These are phyloP conservation scores for Myxozyma lipomycoides DNA, from an alignment of 805 yeast species.

Conservation along the genomic window DNA sequence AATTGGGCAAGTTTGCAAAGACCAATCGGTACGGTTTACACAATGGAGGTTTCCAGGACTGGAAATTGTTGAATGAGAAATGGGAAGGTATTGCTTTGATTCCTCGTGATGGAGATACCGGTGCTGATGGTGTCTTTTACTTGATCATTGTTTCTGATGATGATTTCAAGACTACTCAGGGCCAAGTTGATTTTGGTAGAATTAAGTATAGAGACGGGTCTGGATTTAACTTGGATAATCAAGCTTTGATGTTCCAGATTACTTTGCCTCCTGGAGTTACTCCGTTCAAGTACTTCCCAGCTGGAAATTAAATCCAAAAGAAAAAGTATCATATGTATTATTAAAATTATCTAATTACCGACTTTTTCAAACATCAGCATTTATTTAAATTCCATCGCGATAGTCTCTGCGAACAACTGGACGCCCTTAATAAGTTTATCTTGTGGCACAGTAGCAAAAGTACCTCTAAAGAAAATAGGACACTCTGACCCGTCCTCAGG, in stretches of 20 bases:
- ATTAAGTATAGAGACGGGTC: slow-evolving; percentile 10
- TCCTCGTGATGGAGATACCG: slow-evolving; percentile 22
- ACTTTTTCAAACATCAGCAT: background rate
- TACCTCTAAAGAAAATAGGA: slow-evolving; percentile 42
- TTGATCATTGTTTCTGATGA: slow-evolving; percentile 18
- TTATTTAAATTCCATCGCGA: slow-evolving; percentile 31
- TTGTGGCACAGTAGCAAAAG: slow-evolving; percentile 43
- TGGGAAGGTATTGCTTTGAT: slow-evolving; percentile 25
- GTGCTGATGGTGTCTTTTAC: slow-evolving; percentile 21
- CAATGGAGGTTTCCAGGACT: slow-evolving; percentile 24
- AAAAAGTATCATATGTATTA: background rate
- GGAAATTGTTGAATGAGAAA: slow-evolving; percentile 23
- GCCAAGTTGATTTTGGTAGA: slow-evolving; percentile 21
- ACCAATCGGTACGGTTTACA: slow-evolving; percentile 14
- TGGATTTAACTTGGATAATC: slow-evolving; percentile 22
- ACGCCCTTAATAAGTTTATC: slow-evolving; percentile 38
- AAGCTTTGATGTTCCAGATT: slow-evolving; percentile 20
- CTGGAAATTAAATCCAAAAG: slow-evolving; percentile 1
- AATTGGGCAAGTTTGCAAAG: slow-evolving; percentile 16
- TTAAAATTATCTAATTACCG: background rate
- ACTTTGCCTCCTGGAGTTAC: slow-evolving; percentile 10
- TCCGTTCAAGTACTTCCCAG: slow-evolving; percentile 16
- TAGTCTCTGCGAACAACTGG: slow-evolving; percentile 36
- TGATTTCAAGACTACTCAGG: slow-evolving; percentile 21
- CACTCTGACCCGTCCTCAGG: slow-evolving; percentile 15